phyloP scores from a whole-genome alignment of 495 filamentous ascomycete species.

The Chaetomium cochliodes region DNA sequence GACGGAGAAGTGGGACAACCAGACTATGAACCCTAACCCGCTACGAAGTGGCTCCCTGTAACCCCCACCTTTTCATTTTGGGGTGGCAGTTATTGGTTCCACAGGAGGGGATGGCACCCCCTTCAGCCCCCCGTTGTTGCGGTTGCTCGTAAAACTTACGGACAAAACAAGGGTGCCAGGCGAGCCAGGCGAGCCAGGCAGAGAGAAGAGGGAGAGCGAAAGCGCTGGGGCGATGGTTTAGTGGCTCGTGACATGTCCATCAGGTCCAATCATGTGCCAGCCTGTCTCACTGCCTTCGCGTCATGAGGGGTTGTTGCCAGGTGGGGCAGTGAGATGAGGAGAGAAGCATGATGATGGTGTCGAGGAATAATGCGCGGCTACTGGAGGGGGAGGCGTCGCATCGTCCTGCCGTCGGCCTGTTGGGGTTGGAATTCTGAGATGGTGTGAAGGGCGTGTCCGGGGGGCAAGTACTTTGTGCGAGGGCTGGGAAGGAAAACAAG shows the following conservation, averaged over 20 bases:
- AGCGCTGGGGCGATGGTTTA: background rate
- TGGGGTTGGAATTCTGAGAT: background rate
- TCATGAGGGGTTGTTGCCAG: conserved; percentile 7
- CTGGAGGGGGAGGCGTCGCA: background rate
- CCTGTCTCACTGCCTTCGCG: conserved; percentile 26
- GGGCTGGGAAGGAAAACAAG: background rate
- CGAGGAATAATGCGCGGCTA: background rate
- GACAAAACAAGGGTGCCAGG: too few species aligned
- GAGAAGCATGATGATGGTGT: background rate
- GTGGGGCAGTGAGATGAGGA: conserved; percentile 4
- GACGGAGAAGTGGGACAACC: background rate
- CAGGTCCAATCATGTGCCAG: conserved; percentile 28
- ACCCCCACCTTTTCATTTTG: too few species aligned
- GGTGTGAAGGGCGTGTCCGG: background rate
- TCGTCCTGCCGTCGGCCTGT: background rate
- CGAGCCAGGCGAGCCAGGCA: too few species aligned
- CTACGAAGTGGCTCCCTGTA: too few species aligned
- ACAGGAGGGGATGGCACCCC: too few species aligned
- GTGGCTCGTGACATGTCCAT: conserved; percentile 21
- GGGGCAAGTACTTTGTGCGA: background rate
- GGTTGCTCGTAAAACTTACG: too few species aligned
- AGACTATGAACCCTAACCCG: background rate
- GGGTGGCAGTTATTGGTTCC: too few species aligned
- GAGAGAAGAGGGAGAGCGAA: background rate
- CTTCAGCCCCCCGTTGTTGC: too few species aligned